phyloP scores from a whole-genome alignment of 805 yeast species.

The Schizosaccharomyces lindneri region DNA sequence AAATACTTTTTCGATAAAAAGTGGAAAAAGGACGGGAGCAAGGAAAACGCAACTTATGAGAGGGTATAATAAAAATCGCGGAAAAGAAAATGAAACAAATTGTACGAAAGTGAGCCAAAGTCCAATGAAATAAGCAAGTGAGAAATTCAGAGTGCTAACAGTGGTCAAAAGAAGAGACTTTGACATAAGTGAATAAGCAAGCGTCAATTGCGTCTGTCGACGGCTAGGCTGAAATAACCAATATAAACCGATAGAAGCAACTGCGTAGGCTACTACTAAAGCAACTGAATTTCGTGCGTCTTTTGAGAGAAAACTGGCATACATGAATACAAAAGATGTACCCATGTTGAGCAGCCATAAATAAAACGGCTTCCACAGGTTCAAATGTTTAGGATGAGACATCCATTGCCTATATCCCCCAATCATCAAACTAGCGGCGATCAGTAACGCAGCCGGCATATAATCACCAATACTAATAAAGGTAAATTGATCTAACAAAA shows the following conservation, averaged over 20 bases:
- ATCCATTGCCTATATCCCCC: slow-evolving; percentile 25
- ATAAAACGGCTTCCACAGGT: background rate
- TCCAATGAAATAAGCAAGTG: slow-evolving; percentile 53
- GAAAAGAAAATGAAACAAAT: background rate
- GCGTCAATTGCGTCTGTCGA: slow-evolving; percentile 5
- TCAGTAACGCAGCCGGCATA: slow-evolving; percentile 56
- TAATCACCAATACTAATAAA: slow-evolving; percentile 90
- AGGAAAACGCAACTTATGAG: background rate
- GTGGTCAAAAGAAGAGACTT: slow-evolving; percentile 6
- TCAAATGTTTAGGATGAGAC: background rate
- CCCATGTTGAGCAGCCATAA: background rate
- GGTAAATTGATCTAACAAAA: slow-evolving; percentile 46
- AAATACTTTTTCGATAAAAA: background rate
- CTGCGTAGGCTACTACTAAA: background rate
- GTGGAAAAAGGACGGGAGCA: background rate
- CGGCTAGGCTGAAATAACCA: background rate
- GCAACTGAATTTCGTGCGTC: background rate
- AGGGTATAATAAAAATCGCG: background rate
- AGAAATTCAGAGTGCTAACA: slow-evolving; percentile 57
- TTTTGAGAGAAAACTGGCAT: background rate
- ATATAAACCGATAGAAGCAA: too few species aligned
- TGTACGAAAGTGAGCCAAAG: slow-evolving; percentile 47
- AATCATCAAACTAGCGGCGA: slow-evolving; percentile 43
- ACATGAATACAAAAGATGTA: background rate
- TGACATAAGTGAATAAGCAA: slow-evolving; percentile 1